Base-by-base conservation (phyloP, 495 filamentous ascomycete species). In the Aspergillus olivimuriae region DNA sequence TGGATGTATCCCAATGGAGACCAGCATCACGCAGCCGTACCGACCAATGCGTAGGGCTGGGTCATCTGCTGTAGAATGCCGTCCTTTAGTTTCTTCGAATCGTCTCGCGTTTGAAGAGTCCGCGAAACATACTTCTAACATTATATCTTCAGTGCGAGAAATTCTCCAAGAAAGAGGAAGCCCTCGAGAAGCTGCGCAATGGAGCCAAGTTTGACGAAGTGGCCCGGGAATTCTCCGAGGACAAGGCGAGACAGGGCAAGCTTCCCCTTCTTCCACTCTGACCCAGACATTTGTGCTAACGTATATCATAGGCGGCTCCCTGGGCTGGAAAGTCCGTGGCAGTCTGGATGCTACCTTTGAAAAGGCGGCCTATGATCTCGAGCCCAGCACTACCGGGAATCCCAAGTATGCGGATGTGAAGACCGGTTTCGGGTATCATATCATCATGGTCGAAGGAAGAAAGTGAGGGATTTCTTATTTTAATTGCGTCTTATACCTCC, bases 131-230 rank as follows among this genome's bases (percentile, higher is more conserved):
- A 24, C 5, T 17, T 17, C 35, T 38, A 38, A 38, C 35, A 17
- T 18, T 6, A 18, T 9, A 12, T 30, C 12, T 33, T 17, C 39
- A 88, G 85, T 95, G 89, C 59, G 86, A 87, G 58, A 96, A 96
- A 63, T 79, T 89, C 62, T 69, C 76, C 32, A 89, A 86, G 65
- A 94, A 90, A 58, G 87, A 95, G 68, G 86, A 92, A 61, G 90
- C 89, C 0, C 60, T 95, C 4, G 75, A 79, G 43, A 87, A 92
- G 65, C 67, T 94, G 14, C 73, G 75, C 34, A 81, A 79, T 21
- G 89, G 89, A 6, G 74, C 72, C 19, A 89, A 88, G 53, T 96
- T 96, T 53, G 86, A 92, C 51, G 84, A 86, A n/a, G 88, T 95
- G 3, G 90, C 90, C 5, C 72, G 78, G 47, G 81, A 89, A 57